Conservation (phyloP, 306 rosid genomes). For the Acacia acuminata region DNA sequence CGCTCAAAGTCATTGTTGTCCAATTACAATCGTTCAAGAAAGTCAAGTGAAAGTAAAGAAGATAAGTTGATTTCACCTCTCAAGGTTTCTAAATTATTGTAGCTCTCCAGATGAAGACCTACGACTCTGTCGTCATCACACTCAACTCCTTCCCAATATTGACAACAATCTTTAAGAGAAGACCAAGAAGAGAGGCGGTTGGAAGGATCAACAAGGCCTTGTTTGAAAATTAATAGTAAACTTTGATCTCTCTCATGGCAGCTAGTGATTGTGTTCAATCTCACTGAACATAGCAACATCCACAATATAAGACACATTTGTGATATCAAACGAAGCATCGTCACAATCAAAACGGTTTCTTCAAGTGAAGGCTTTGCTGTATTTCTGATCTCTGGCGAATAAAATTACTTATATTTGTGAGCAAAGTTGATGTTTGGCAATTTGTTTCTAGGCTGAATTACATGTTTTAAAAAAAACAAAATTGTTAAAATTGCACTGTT, state of each 20-base stretch:
- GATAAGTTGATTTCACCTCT: background rate
- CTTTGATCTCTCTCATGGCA: background rate
- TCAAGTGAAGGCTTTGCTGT: too few relatives aligned
- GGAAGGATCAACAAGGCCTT: background rate
- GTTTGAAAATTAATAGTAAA: background rate
- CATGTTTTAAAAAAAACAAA: too few relatives aligned
- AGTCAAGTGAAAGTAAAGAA: background rate
- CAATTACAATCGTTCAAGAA: rapidly evolving
- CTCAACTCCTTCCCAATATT: background rate
- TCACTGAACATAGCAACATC: background rate
- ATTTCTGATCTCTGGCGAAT: too few relatives aligned
- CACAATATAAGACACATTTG: background rate
- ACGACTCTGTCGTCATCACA: background rate
- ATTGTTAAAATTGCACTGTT: too few relatives aligned
- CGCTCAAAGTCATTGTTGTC: too few relatives aligned
- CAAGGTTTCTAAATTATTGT: background rate
- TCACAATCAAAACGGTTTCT: background rate
- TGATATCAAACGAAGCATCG: background rate
- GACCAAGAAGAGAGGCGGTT: background rate
- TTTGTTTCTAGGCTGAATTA: too few relatives aligned
- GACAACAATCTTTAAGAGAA: background rate
- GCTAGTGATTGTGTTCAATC: background rate
- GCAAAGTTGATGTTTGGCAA: too few relatives aligned
- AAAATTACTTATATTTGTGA: too few relatives aligned
- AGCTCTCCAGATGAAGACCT: rapidly evolving